phyloP scores from a whole-genome alignment of 768 basidiomycete genomes.

The Dentipellis fragilis region DNA sequence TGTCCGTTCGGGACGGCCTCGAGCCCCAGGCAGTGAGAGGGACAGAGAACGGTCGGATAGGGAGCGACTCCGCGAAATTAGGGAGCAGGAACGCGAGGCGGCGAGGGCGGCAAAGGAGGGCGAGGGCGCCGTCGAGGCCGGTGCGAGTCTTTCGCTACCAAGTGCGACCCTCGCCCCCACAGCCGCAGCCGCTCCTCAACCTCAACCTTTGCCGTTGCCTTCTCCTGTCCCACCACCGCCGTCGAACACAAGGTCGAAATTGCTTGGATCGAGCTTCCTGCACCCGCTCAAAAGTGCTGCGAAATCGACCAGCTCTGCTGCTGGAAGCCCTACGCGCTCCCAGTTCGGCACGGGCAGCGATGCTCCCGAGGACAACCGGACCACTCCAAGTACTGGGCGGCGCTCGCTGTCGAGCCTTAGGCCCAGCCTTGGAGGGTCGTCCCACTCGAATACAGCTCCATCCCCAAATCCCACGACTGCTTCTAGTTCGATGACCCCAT shows the following conservation, averaged over 20 bases:
- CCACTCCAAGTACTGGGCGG: background rate
- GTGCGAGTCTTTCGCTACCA: background rate
- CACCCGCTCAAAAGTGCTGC: background rate
- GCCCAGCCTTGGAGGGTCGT: slow-evolving; percentile 1
- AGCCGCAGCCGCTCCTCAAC: background rate
- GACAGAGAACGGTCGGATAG: slow-evolving; percentile 6
- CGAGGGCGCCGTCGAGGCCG: background rate
- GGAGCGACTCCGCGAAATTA: background rate
- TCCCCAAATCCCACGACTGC: background rate
- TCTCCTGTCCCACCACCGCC: background rate
- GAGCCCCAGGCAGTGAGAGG: slow-evolving; percentile 16
- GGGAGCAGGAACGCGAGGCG: background rate
- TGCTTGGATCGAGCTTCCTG: background rate
- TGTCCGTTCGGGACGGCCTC: slow-evolving; percentile 19
- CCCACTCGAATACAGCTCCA: background rate
- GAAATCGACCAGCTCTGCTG: background rate
- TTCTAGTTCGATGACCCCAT: background rate
- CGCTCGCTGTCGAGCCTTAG: slow-evolving; percentile 10
- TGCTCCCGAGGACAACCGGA: background rate
- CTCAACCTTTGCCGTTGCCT: background rate
- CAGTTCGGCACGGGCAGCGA: background rate
- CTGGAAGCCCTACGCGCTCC: background rate
- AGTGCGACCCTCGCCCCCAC: background rate
- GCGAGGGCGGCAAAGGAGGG: background rate
- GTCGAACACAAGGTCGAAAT: background rate